Conservation (phyloP, 2,329 filamentous ascomycete genomes). For the Chlorencoelia australis region DNA sequence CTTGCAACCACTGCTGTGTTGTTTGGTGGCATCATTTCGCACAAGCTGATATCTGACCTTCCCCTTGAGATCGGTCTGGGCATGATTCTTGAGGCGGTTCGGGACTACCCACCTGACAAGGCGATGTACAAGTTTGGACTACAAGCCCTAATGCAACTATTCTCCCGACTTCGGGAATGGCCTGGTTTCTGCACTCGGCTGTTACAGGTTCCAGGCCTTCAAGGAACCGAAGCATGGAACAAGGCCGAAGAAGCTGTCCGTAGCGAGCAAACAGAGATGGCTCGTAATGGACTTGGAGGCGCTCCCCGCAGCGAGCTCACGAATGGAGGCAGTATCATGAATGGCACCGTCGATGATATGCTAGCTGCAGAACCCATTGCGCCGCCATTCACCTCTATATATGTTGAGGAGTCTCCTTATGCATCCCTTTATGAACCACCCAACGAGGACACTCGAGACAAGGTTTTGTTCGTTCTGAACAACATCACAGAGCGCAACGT, state of each 20-base stretch:
- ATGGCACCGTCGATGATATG: conserved; percentile 60
- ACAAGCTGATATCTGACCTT: conserved; percentile 80
- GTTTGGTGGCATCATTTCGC: conserved; percentile 93
- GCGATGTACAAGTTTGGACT: conserved; percentile 98
- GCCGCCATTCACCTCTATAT: conserved; percentile 68
- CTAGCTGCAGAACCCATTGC: conserved; percentile 47
- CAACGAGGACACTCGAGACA: conserved; percentile 75
- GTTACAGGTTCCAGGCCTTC: conserved; percentile 69
- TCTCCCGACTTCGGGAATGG: conserved; percentile 80
- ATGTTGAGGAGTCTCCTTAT: conserved; percentile 58
- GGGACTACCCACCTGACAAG: conserved; percentile 71
- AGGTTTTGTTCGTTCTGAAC: conserved; percentile 91
- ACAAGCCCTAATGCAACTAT: conserved; percentile 84
- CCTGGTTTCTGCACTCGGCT: conserved; percentile 87
- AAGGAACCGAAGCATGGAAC: conserved; percentile 73
- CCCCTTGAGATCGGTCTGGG: conserved; percentile 88
- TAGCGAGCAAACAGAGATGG: conserved; percentile 51
- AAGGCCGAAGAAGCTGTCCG: conserved; percentile 74
- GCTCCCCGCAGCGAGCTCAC: conserved; percentile 28
- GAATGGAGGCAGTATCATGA: conserved; percentile 46
- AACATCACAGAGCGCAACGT: conserved; percentile 90
- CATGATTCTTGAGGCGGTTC: conserved; percentile 95
- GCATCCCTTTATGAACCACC: conserved; percentile 69
- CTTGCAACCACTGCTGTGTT: conserved; percentile 91
- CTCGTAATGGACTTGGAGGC: conserved; percentile 45